Conservation (phyloP, 345 rosid genomes). For the Populus euphratica region DNA sequence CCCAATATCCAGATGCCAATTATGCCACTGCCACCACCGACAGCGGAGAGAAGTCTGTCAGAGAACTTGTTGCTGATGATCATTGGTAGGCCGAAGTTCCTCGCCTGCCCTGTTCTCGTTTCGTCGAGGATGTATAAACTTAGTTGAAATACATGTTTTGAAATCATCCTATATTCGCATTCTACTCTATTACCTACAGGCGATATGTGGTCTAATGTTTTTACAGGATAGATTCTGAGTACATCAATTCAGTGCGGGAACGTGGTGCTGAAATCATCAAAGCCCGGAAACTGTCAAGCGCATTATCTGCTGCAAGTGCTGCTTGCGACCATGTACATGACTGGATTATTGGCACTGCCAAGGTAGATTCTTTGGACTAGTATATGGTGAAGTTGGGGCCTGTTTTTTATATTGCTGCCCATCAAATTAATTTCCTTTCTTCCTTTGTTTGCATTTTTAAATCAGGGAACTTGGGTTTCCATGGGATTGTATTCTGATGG, state of each 20-base stretch:
- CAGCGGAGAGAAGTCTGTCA: slow-evolving; percentile 38
- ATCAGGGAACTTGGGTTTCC: slow-evolving; percentile 76
- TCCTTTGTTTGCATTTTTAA: background rate
- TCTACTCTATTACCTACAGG: too few species aligned
- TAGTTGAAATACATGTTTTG: too few species aligned
- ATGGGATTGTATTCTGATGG: slow-evolving; percentile 93
- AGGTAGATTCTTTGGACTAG: slow-evolving; percentile 27
- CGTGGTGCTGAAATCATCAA: slow-evolving; percentile 65
- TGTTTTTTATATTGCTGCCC: too few species aligned
- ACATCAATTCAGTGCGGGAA: slow-evolving; percentile 52
- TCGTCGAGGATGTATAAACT: too few species aligned
- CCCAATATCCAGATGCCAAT: slow-evolving; percentile 78
- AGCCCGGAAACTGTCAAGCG: slow-evolving; percentile 66
- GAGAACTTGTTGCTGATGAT: slow-evolving; percentile 49
- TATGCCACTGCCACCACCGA: slow-evolving; percentile 49
- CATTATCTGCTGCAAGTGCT: slow-evolving; percentile 76
- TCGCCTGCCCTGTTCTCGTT: background rate
- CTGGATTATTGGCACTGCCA: slow-evolving; percentile 77
- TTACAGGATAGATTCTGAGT: slow-evolving; percentile 51
- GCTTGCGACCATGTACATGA: slow-evolving; percentile 83
- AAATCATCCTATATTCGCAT: too few species aligned
- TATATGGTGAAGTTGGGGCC: too few species aligned
- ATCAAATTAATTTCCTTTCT: background rate
- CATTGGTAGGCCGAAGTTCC: slow-evolving; percentile 37
- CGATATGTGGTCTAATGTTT: too few species aligned